Evolutionary conservation across 2,329 filamentous ascomycete species (phyloP).

Genomic region (Fusarium sulawesiense): DNA sequence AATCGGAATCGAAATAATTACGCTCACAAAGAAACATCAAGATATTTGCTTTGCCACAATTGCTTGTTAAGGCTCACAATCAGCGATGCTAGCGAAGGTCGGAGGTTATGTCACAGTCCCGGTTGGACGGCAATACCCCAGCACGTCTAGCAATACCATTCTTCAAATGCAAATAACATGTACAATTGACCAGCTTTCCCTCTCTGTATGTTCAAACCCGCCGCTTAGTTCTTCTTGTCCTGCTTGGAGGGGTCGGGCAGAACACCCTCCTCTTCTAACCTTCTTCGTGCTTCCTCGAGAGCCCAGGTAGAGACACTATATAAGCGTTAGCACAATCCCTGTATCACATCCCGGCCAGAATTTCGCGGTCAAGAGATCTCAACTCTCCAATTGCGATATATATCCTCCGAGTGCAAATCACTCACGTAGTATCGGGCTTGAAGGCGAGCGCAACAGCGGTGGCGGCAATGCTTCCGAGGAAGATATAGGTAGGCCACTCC

Average conservation of each 20-base stretch:
- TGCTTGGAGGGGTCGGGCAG: constrained; percentile 78
- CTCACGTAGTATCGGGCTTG: constrained; percentile 98
- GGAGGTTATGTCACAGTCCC: constrained; percentile 20
- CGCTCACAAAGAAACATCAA: constrained; percentile 11
- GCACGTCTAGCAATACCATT: constrained; percentile 47
- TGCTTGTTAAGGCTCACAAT: constrained; percentile 32
- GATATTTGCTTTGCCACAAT: constrained; percentile 28
- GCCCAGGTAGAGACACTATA: constrained; percentile 98
- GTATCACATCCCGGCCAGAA: constrained; percentile 20
- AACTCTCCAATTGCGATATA: background rate
- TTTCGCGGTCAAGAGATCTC: background rate
- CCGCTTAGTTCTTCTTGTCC: constrained; percentile 63
- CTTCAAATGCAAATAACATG: constrained; percentile 39
- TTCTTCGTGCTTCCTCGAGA: constrained; percentile 92
- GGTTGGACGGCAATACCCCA: constrained; percentile 30
- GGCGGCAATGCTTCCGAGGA: constrained; percentile 80
- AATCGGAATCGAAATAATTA: constrained; percentile 31
- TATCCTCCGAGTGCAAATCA: constrained; percentile 49
- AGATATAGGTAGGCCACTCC: constrained; percentile 88
- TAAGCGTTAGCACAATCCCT: constrained; percentile 43
- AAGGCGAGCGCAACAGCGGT: constrained; percentile 87
- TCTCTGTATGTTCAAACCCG: constrained; percentile 28
- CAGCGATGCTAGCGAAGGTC: constrained; percentile 11
- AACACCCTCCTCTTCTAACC: constrained; percentile 96
- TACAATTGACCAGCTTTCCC: constrained; percentile 34